A percentile compares a stretch with the other conserved stretches of the same genome.
phyloP scores from a whole-genome alignment of 345 rosid species.

The Bruguiera gymnorhiza region DNA sequence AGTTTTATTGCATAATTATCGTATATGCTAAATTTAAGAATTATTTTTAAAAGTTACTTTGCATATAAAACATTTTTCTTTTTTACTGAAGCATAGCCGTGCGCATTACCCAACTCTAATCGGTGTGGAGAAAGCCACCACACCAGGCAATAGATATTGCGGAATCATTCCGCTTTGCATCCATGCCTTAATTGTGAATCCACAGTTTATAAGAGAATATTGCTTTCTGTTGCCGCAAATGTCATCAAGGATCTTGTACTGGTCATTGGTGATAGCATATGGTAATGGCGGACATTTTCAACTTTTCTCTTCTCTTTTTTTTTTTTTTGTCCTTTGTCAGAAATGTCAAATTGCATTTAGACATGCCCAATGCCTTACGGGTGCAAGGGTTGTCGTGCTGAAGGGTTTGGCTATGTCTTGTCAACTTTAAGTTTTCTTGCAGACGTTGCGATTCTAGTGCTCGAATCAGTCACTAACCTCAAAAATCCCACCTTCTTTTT shows the following conservation, averaged over 20 bases:
- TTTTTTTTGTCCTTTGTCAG: conserved; percentile 12
- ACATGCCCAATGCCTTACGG: conserved; percentile 1
- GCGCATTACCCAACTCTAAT: conserved; percentile 18
- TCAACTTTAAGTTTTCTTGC: conserved; percentile 22
- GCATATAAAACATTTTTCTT: too few relatives aligned
- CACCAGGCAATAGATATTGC: too few relatives aligned
- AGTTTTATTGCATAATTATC: too few relatives aligned
- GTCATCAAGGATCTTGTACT: conserved; percentile 11
- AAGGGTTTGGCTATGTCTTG: conserved; percentile 32
- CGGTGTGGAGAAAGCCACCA: conserved; percentile 19
- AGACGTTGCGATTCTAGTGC: conserved; percentile 10
- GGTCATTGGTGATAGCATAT: conserved; percentile 16
- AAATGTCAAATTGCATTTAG: conserved; percentile 7
- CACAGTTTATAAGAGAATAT: too few relatives aligned
- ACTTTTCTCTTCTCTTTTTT: conserved; percentile 4
- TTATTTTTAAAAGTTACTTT: too few relatives aligned
- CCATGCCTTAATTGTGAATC: not conserved
- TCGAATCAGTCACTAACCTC: not conserved
- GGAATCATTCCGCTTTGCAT: conserved; percentile 13
- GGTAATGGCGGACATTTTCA: conserved; percentile 40
- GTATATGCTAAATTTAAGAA: too few relatives aligned
- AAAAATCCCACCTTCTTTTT: not conserved
- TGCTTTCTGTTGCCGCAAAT: too few relatives aligned
- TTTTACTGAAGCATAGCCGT: conserved; percentile 4
- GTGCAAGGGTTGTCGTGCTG: not conserved